A percentile compares a stretch with the other conserved stretches of the same genome.
Evolutionary conservation across 1,284 basidiomycete species (phyloP).

Genomic region (Crucibulum parvulum): DNA sequence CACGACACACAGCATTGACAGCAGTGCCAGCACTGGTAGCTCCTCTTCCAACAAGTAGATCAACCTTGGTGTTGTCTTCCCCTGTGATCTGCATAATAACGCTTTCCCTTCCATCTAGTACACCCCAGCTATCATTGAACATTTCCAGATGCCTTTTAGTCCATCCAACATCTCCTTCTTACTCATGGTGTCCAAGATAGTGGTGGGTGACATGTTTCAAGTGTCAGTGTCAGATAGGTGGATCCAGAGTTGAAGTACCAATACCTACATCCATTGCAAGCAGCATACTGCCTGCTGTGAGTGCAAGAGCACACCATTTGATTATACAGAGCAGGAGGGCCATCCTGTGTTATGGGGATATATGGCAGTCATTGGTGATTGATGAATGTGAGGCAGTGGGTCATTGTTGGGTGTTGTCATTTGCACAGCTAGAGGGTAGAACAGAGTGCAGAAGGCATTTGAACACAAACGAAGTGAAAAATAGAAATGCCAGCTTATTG

Average conservation of each 20-base stretch:
- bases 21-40: conserved; percentile 96
- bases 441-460: too few species aligned
- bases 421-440: too few species aligned
- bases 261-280: conserved; percentile 64
- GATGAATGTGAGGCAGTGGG: too few species aligned
- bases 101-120: neutral
- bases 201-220: conserved; percentile 68
- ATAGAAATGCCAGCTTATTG: too few species aligned
- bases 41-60: conserved; percentile 89
- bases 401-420: too few species aligned
- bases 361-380: too few species aligned
- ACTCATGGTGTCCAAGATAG: conserved; percentile 78
- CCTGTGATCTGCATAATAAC: neutral
- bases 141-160: conserved; percentile 54
- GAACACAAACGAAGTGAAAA: too few species aligned
- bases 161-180: conserved; percentile 67
- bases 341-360: too few species aligned
- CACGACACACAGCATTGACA: conserved; percentile 92
- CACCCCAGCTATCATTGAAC: conserved; percentile 20
- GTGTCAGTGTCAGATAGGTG: conserved; percentile 65
- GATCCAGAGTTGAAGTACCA: conserved; percentile 77
- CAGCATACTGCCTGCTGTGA: conserved; percentile 56
- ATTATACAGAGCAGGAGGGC: too few species aligned
- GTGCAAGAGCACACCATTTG: too few species aligned
- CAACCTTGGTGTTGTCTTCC: conserved; percentile 61